Evolutionary conservation across 140 eudicot species (phyloP), one percentile per base, ranked within the genome.

Genomic region (Ambrosia hybrid): DNA sequence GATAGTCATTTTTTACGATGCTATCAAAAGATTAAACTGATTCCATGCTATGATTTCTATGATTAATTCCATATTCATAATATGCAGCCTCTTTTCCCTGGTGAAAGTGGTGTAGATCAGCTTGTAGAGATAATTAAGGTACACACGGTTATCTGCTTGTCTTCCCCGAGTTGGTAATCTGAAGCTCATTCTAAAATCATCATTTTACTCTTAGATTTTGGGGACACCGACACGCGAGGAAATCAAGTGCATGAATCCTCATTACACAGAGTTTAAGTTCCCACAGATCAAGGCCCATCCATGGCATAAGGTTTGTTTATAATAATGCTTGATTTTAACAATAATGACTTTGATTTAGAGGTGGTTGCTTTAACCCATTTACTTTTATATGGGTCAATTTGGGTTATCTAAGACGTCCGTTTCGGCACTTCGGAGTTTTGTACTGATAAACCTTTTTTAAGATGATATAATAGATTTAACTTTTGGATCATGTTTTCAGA

Each of bases 281-380:
- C 99, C 99, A 33, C 97, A 91, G 68, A 95, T 95, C 78, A 95
- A 95, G 80, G 99, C 99, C 65, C 96, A 95, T 76, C 99, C 99
- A 7, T 95, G 97, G 99, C 97, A 95, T 83, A 95, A 95, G 99
- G 99, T 95, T 46, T 57, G 85, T 74, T 30, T 1, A n/a, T 51
- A 45, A 48, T 52, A 38, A 34, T 11, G 11, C 4, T 59, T 9
- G 57, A 36, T 26, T 70, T 69, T 3, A 4, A 64, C 38, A 49
- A 9, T 49, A 12, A 30, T 30, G 34, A 30, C 34, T 30, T 30
- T 30, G 34, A 30, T 30, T 30, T 30, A 30, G 2, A 30, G 34
- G 34, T 30, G 34, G 34, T 30, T 30, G 34, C 34, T 30, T 30
- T 30, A 30, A 30, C 34, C 34, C 34, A 30, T 30, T 30, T 30